A percentile compares a stretch with the other conserved stretches of the same genome.
phyloP scores from a whole-genome alignment of 306 rosid genomes.

The Inga oerstediana region DNA sequence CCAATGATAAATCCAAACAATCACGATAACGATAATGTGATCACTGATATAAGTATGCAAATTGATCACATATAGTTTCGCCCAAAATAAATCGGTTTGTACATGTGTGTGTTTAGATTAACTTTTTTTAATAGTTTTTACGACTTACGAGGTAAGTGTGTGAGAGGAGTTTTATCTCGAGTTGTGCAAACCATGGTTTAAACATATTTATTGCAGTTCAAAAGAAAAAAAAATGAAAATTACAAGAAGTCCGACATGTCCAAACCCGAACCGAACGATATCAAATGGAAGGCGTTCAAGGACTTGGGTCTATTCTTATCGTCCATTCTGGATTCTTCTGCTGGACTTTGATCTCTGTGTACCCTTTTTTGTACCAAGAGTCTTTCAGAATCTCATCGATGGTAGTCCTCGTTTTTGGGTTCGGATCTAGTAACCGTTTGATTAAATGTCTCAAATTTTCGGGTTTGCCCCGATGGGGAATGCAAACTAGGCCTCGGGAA shows the following conservation, averaged over 20 bases:
- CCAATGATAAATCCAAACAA: too few species aligned
- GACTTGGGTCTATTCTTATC: constrained; percentile 10
- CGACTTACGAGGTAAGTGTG: too few species aligned
- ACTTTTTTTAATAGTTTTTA: too few species aligned
- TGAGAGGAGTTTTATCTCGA: too few species aligned
- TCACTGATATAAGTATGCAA: too few species aligned
- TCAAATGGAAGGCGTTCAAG: constrained; percentile 76
- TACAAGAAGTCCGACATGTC: constrained; percentile 47
- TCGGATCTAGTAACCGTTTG: constrained; percentile 63
- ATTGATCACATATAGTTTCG: too few species aligned
- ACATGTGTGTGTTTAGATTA: too few species aligned
- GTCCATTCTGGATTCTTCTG: neutral
- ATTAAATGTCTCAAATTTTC: constrained; percentile 45
- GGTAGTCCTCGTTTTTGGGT: constrained; percentile 63
- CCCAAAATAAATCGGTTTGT: too few species aligned
- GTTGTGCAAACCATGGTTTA: too few species aligned
- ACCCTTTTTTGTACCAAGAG: constrained; percentile 65
- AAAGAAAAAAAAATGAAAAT: too few species aligned
- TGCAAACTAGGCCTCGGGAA: constrained; percentile 70
- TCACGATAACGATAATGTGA: too few species aligned
- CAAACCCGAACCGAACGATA: constrained; percentile 70
- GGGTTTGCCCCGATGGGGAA: constrained; percentile 56
- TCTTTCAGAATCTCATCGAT: constrained; percentile 59
- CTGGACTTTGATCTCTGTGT: constrained; percentile 35
- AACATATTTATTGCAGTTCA: too few species aligned